phyloP scores from a whole-genome alignment of 129 eudicot species.

The Artemisia argyi region DNA sequence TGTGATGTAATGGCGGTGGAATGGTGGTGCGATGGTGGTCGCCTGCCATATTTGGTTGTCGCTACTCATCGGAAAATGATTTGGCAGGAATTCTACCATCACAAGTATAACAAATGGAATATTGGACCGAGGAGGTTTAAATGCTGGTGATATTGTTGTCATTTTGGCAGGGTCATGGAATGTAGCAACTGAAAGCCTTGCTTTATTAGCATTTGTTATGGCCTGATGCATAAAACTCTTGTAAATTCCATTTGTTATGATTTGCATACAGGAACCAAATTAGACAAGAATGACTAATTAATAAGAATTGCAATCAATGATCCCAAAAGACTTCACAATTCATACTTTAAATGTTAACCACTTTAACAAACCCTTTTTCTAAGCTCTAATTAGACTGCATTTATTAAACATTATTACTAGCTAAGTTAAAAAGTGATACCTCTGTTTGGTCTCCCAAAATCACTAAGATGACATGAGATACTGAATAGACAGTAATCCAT shows the following conservation, averaged over 20 bases:
- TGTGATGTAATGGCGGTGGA: too few species aligned
- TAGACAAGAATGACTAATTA: background rate
- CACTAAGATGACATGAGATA: constrained; percentile 76
- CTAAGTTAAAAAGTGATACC: constrained; percentile 53
- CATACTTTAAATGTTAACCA: background rate
- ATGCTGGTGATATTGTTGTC: constrained; percentile 55
- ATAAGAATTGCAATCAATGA: background rate
- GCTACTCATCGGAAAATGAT: too few species aligned
- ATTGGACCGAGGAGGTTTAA: constrained; percentile 60
- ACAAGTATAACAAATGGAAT: too few species aligned
- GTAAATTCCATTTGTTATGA: constrained; percentile 81
- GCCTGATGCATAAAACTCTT: constrained; percentile 83
- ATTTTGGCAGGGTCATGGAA: constrained; percentile 93
- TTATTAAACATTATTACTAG: too few species aligned
- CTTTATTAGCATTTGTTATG: constrained; percentile 58
- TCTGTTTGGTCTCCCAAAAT: constrained; percentile 93
- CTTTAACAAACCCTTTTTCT: background rate
- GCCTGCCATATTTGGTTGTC: too few species aligned
- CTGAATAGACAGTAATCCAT: constrained; percentile 73
- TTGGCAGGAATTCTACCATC: too few species aligned
- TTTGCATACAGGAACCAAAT: constrained; percentile 41
- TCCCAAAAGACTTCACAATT: too few species aligned
- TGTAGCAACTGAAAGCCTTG: constrained; percentile 89
- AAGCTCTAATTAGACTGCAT: too few species aligned
- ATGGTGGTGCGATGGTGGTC: too few species aligned